phyloP scores from a whole-genome alignment of 352 stramenopile genomes.

The Pythium angustatum region DNA sequence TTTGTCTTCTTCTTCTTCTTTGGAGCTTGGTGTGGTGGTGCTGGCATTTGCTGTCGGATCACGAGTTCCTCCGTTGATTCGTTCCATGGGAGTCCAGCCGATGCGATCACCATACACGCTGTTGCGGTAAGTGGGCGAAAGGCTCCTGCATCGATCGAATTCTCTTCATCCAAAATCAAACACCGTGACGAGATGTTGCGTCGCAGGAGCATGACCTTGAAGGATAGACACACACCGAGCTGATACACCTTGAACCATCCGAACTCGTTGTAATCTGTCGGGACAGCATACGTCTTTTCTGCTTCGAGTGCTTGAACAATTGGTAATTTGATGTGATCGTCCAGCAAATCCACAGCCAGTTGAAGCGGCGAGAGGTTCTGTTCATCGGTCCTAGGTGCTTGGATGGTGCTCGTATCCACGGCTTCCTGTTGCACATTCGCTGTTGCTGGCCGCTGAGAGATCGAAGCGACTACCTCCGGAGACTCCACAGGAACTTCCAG shows the following conservation, averaged over 20 bases:
- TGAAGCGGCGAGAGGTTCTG: background rate
- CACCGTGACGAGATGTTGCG: slow-evolving; percentile 46
- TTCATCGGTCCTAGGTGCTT: background rate
- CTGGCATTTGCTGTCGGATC: slow-evolving; percentile 21
- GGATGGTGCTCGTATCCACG: background rate
- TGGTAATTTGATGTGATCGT: slow-evolving; percentile 9
- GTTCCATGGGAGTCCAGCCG: slow-evolving; percentile 28
- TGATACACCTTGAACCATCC: slow-evolving; percentile 53
- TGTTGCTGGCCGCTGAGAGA: background rate
- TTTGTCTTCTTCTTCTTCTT: slow-evolving; percentile 25
- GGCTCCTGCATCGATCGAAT: background rate
- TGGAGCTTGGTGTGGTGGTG: background rate
- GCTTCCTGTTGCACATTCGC: too few relatives aligned
- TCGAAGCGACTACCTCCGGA: background rate
- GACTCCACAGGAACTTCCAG: background rate
- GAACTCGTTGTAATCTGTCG: slow-evolving; percentile 46
- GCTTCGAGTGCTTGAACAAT: slow-evolving; percentile 43
- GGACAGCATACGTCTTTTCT: slow-evolving; percentile 47
- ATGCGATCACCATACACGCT: slow-evolving; percentile 36
- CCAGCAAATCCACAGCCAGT: background rate
- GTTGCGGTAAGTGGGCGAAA: slow-evolving; percentile 32
- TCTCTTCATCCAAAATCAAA: slow-evolving; percentile 38
- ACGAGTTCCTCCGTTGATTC: slow-evolving; percentile 28
- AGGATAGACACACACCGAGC: slow-evolving; percentile 49
- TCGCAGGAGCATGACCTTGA: slow-evolving; percentile 50